Percentiles rank a stretch among this genome's conserved stretches.
phyloP scores from a whole-genome alignment of 2,329 filamentous ascomycete genomes.

The Hymenoscyphus fructigenus region DNA sequence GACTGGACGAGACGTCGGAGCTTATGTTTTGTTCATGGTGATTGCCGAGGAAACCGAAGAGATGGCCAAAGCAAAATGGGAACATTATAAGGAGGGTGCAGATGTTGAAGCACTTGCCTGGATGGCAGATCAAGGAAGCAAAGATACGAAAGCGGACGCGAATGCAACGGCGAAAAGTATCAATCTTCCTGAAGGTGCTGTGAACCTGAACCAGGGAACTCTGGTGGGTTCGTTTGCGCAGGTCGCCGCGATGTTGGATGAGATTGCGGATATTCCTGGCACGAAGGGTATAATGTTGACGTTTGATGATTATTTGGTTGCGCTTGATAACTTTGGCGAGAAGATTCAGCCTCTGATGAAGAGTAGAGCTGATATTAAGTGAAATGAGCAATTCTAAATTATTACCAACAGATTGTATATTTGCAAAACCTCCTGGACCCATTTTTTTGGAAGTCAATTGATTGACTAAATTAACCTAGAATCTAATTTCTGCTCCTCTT shows the following conservation, averaged over 20 bases:
- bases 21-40: slow-evolving; percentile 39
- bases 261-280: slow-evolving; percentile 34
- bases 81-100: slow-evolving; percentile 36
- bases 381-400: too few species aligned
- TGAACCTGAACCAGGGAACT: slow-evolving; percentile 38
- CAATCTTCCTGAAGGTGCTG: slow-evolving; percentile 33
- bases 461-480: too few species aligned
- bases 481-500: too few species aligned
- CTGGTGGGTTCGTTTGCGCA: slow-evolving; percentile 34
- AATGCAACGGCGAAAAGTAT: slow-evolving; percentile 34
- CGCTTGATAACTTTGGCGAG: slow-evolving; percentile 36
- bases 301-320: slow-evolving; percentile 37
- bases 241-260: slow-evolving; percentile 37
- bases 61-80: slow-evolving; percentile 36
- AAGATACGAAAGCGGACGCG: slow-evolving; percentile 36
- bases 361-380: slow-evolving; percentile 26
- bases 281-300: slow-evolving; percentile 39
- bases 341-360: slow-evolving; percentile 40
- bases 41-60: slow-evolving; percentile 38
- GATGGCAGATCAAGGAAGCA: slow-evolving; percentile 36
- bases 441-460: too few species aligned
- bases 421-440: too few species aligned
- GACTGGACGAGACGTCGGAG: slow-evolving; percentile 36
- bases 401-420: too few species aligned
- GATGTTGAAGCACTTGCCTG: slow-evolving; percentile 37